Evolutionary conservation across 345 rosid genomes (phyloP).

Genomic region (Litchi chinensis): DNA sequence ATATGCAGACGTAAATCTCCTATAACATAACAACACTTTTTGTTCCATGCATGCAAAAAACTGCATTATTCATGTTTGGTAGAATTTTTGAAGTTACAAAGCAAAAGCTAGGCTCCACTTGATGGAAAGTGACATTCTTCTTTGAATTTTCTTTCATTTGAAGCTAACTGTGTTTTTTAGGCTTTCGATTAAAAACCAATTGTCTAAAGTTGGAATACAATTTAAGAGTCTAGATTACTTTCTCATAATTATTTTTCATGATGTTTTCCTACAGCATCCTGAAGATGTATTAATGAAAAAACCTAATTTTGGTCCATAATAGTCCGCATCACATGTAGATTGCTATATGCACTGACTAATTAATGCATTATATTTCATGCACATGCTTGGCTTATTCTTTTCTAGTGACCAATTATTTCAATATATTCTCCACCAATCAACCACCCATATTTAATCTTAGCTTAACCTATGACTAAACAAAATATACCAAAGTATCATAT

Average conservation of each 20-base stretch:
- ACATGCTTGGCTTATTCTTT: not conserved
- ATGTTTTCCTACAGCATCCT: too few relatives aligned
- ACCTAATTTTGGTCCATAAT: not conserved
- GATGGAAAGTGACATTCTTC: constrained; percentile 13
- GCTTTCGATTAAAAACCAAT: too few relatives aligned
- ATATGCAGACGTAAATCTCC: not conserved
- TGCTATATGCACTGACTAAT: not conserved
- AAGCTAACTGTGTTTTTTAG: too few relatives aligned
- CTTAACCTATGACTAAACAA: not conserved
- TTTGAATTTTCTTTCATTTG: too few relatives aligned
- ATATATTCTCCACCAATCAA: not conserved
- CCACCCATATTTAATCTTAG: too few relatives aligned
- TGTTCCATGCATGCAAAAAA: constrained; percentile 6
- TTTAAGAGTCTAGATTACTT: too few relatives aligned
- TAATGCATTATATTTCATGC: not conserved
- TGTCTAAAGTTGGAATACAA: too few relatives aligned
- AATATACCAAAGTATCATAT: not conserved
- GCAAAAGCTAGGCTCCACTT: not conserved
- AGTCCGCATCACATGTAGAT: not conserved
- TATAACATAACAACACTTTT: not conserved
- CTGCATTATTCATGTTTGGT: not conserved
- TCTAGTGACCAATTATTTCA: not conserved
- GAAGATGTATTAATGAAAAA: too few relatives aligned
- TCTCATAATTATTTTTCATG: too few relatives aligned
- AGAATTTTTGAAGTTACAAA: not conserved